Base-by-base conservation (phyloP, 2,329 filamentous ascomycete species). In the Cladosporium halotolerans region DNA sequence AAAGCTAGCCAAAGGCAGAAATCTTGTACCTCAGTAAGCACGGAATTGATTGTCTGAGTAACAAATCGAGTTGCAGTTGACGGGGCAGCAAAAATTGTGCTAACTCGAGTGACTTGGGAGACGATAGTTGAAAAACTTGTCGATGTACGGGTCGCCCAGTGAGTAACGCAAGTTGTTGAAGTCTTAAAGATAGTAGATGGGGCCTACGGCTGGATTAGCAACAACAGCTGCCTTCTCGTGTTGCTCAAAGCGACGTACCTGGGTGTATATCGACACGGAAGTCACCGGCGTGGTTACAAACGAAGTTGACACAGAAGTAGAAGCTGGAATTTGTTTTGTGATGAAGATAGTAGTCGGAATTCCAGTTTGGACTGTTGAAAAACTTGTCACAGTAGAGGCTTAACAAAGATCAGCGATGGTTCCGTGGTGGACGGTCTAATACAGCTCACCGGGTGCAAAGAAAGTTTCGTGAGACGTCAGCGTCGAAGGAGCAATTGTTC, bases 181-280 rank as follows among this genome's bases (percentile, higher is more conserved):
- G 47, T 51, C n/a, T 51, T 19, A 10, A 38, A 51, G 11, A 51
- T 18, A 3, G 47, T 51, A 18, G 18, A 43, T 6, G 47, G 47
- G 28, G 47, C 47, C 47, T 51, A 14, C n/a, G 2, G 8, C n/a
- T 39, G 13, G 5, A 5, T 28, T 28, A 28, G 23, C 5, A 28
- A 28, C 4, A 28, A 7, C 23, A 18, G 16, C 16, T 18, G 16
- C 16, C 16, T 18, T 18, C 23, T 28, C 23, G 36, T 9, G 19
- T 19, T 10, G 1, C 4, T 8, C n/a, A 39, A n/a, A 14, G 9
- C 13, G n/a, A 2, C 16, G 18, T 38, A 44, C 47, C 40, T 51
- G 47, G 23, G 47, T 51, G 32, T 51, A 51, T 8, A 32, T 51
- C 2, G 47, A 51, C 8, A 51, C 40, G 23, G 47, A 51, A 13